phyloP scores from a whole-genome alignment of 176 grass and related monocot genomes.

The Carex parvula region DNA sequence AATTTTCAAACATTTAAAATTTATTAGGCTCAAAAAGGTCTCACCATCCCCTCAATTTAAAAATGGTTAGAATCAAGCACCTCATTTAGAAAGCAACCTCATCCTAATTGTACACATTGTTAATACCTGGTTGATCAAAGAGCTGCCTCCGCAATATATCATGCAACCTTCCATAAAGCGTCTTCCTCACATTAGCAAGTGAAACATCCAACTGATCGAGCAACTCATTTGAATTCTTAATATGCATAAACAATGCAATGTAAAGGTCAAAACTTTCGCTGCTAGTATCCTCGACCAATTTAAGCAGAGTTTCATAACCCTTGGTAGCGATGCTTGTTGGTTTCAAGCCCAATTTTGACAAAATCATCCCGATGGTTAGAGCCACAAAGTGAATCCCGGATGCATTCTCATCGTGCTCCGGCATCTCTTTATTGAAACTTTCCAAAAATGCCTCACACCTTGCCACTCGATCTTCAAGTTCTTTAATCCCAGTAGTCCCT shows the following conservation, averaged over 20 bases:
- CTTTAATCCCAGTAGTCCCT: not conserved
- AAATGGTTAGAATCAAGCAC: no score
- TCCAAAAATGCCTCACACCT: constrained; percentile 46
- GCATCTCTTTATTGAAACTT: constrained; percentile 44
- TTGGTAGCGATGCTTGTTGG: constrained; percentile 56
- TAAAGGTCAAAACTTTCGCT: constrained; percentile 84
- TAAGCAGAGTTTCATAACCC: constrained; percentile 76
- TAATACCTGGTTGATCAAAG: constrained; percentile 34
- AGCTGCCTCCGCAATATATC: constrained; percentile 71
- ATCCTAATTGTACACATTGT: constrained; percentile 4
- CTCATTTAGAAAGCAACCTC: not conserved
- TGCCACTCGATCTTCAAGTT: constrained; percentile 30
- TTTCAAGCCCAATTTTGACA: constrained; percentile 43
- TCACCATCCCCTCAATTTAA: no score
- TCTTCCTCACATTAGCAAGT: constrained; percentile 54
- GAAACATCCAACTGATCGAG: constrained; percentile 57
- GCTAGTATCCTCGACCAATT: constrained; percentile 75
- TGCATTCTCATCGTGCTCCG: constrained; percentile 49
- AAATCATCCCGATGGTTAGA: constrained; percentile 58
- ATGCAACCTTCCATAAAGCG: constrained; percentile 66
- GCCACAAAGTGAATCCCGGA: constrained; percentile 71
- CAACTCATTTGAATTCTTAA: constrained; percentile 64
- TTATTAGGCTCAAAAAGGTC: not conserved
- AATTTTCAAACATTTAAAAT: not conserved
- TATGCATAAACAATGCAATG: constrained; percentile 92